These are phyloP conservation scores for Fragaria nilgerrensis DNA, from an alignment of 306 rosid genomes.

Conservation along the genomic window DNA sequence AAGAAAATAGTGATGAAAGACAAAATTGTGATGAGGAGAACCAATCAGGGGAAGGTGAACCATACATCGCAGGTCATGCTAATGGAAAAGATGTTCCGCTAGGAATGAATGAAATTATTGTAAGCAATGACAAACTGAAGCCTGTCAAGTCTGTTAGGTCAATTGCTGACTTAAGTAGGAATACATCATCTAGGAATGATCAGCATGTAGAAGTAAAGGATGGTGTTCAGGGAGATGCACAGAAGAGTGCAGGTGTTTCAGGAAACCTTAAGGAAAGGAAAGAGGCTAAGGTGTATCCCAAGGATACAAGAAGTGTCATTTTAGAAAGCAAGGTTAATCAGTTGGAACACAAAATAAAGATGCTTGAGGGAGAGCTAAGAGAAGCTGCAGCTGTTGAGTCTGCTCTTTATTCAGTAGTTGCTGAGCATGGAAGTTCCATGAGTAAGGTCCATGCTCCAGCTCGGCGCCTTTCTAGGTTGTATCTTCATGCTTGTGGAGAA, in stretches of 20 bases:
- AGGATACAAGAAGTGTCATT: constrained; percentile 57
- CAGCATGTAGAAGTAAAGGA: constrained; percentile 47
- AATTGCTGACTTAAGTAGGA: constrained; percentile 51
- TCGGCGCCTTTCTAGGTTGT: constrained; percentile 86
- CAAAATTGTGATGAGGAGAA: constrained; percentile 32
- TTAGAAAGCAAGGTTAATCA: constrained; percentile 67
- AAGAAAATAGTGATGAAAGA: constrained; percentile 27
- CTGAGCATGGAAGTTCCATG: constrained; percentile 99
- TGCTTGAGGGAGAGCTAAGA: constrained; percentile 92
- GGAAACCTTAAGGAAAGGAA: constrained; percentile 52
- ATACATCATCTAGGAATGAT: constrained; percentile 37
- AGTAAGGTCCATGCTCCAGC: constrained; percentile 99
- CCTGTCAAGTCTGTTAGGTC: constrained; percentile 85
- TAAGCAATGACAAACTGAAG: constrained; percentile 55
- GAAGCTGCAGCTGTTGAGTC: constrained; percentile 94
- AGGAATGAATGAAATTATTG: constrained; percentile 36
- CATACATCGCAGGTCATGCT: constrained; percentile 25
- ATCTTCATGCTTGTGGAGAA: constrained; percentile 85
- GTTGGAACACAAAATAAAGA: constrained; percentile 70
- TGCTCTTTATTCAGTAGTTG: constrained; percentile 82
- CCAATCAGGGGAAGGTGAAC: constrained; percentile 40
- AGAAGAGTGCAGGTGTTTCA: constrained; percentile 35
- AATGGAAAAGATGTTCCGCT: constrained; percentile 30
- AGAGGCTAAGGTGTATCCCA: constrained; percentile 71
- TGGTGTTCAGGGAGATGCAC: constrained; percentile 47